phyloP scores from a whole-genome alignment of 1,284 basidiomycete species.

The Chondrostereum purpureum region DNA sequence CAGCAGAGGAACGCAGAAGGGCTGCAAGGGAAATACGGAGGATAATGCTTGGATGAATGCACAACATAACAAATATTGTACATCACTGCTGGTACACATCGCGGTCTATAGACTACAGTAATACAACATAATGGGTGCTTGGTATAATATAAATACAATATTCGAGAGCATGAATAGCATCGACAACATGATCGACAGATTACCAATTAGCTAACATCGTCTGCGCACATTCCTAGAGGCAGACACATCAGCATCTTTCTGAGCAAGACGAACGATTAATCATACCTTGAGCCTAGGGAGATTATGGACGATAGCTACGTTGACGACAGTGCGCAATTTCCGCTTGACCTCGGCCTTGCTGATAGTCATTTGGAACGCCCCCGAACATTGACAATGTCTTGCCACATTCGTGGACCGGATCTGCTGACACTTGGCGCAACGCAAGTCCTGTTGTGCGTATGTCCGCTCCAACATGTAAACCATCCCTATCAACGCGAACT shows the following conservation, averaged over 20 bases:
- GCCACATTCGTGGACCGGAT: conserved; percentile 85
- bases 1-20: conserved; percentile 45
- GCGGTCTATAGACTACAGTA: no score
- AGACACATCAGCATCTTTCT: conserved; percentile 4
- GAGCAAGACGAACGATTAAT: conserved; percentile 4
- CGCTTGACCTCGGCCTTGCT: conserved; percentile 65
- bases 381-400: conserved; percentile 84
- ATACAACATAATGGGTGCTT: no score
- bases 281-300: conserved; percentile 60
- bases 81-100: no score
- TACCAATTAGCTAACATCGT: conserved; percentile 40
- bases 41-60: conserved; percentile 30
- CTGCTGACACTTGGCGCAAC: conserved; percentile 84
- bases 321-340: conserved; percentile 73
- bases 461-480: conserved; percentile 67
- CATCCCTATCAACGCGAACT: conserved; percentile 79
- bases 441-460: conserved; percentile 86
- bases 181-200: conserved; percentile 7
- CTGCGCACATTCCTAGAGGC: conserved; percentile 48
- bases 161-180: no score
- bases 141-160: no score
- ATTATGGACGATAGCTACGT: conserved; percentile 72
- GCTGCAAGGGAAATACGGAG: conserved; percentile 46
- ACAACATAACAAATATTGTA: background rate
- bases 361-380: conserved; percentile 67